Evolutionary conservation across 2,329 filamentous ascomycete genomes (phyloP).

Genomic region (Colletotrichum siamense): DNA sequence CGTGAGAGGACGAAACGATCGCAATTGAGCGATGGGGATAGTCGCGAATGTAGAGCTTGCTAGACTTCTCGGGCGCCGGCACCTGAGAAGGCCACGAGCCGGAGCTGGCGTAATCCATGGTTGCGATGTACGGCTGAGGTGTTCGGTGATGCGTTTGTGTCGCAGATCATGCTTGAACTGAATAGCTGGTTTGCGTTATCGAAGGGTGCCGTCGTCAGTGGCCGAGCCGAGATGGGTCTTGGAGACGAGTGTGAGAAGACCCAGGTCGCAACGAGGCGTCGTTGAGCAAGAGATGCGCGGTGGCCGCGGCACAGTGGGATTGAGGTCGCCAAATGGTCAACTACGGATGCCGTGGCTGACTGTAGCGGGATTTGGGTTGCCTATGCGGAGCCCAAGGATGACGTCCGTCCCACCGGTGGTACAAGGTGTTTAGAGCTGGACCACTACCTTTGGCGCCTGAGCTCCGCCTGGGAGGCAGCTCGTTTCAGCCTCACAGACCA

Average conservation of each 20-base stretch:
- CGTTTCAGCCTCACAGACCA: conserved; percentile 20
- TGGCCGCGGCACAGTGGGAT: neutral
- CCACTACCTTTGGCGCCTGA: conserved; percentile 10
- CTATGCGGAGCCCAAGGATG: conserved; percentile 13
- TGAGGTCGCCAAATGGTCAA: neutral
- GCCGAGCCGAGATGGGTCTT: neutral
- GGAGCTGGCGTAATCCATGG: conserved; percentile 54
- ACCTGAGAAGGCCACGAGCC: conserved; percentile 51
- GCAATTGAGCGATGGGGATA: conserved; percentile 87
- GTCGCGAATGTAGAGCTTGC: conserved; percentile 85
- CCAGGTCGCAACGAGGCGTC: neutral
- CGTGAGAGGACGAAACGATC: conserved; percentile 79
- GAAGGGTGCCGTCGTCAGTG: neutral
- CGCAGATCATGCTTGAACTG: conserved; percentile 10
- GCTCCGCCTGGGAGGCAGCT: neutral
- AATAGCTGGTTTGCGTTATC: neutral
- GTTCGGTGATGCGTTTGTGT: neutral
- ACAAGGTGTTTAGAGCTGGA: conserved; percentile 3
- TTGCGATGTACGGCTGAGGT: neutral
- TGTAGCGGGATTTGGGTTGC: conserved; percentile 11
- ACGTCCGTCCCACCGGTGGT: conserved; percentile 11
- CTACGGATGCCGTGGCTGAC: conserved; percentile 8
- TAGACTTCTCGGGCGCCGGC: conserved; percentile 63
- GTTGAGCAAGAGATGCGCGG: neutral
- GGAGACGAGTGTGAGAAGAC: neutral